These are phyloP conservation scores for Kodamaea suecica DNA, from an alignment of 1,139 yeast genomes.

Conservation along the genomic window DNA sequence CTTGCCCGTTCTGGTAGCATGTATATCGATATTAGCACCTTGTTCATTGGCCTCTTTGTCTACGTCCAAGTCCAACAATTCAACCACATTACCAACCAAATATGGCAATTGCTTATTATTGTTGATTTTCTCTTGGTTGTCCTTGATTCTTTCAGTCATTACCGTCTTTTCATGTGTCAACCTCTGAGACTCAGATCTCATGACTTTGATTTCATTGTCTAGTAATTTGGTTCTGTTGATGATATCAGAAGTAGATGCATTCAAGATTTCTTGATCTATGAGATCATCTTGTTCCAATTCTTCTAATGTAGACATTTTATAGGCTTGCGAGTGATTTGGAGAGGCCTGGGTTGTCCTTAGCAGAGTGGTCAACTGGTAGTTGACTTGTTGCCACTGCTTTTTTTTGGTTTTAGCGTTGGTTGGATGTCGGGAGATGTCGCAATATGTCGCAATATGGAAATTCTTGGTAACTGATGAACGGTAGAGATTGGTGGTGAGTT, in stretches of 20 bases:
- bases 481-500: too few species aligned
- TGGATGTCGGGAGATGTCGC: not conserved
- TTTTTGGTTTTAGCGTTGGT: not conserved
- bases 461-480: too few species aligned
- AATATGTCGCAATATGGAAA: too few species aligned
- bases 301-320: slow-evolving; percentile 64
- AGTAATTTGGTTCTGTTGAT: slow-evolving; percentile 80
- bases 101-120: slow-evolving; percentile 95
- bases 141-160: slow-evolving; percentile 92
- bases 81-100: slow-evolving; percentile 96
- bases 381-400: not conserved
- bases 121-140: slow-evolving; percentile 93
- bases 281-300: slow-evolving; percentile 57
- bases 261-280: slow-evolving; percentile 78
- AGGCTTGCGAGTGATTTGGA: slow-evolving; percentile 5
- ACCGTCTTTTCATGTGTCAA: slow-evolving; percentile 88
- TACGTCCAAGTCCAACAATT: slow-evolving; percentile 81
- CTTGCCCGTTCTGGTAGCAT: slow-evolving; percentile 90
- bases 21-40: slow-evolving; percentile 93
- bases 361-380: too few species aligned
- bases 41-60: slow-evolving; percentile 86
- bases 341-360: too few species aligned
- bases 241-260: slow-evolving; percentile 78
- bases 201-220: slow-evolving; percentile 94
- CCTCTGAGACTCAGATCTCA: slow-evolving; percentile 89